Evolutionary conservation across 257 asterid species (phyloP).

Genomic region (Paulownia fortunei): DNA sequence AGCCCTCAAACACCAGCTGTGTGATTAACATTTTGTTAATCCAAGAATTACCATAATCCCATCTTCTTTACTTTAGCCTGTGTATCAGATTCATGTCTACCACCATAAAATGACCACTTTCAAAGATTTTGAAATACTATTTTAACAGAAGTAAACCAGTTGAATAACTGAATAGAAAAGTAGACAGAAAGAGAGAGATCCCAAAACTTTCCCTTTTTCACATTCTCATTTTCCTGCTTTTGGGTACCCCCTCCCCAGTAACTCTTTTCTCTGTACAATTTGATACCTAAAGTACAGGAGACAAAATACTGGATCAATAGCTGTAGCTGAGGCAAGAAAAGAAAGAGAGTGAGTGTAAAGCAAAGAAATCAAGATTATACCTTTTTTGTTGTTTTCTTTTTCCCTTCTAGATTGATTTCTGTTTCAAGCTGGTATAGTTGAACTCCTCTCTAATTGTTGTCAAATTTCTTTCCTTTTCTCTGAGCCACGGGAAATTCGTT

Average conservation of each 20-base stretch:
- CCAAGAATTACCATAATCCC: slow-evolving; percentile 19
- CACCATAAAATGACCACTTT: background rate
- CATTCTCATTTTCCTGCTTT: slow-evolving; percentile 34
- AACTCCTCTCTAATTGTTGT: background rate
- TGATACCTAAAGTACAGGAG: slow-evolving; percentile 34
- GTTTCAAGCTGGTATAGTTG: slow-evolving; percentile 34
- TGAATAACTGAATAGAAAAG: slow-evolving; percentile 38
- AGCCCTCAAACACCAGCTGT: slow-evolving; percentile 36
- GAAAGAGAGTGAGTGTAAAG: slow-evolving; percentile 34
- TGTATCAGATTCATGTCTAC: slow-evolving; percentile 20
- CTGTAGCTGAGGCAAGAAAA: slow-evolving; percentile 35
- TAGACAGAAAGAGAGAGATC: slow-evolving; percentile 42
- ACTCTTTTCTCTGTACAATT: slow-evolving; percentile 32
- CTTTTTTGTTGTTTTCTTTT: background rate
- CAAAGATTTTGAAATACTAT: slow-evolving; percentile 18
- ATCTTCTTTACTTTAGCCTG: background rate
- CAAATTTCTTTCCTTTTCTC: background rate
- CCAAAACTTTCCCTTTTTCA: slow-evolving; percentile 39
- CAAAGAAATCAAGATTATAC: slow-evolving; percentile 31
- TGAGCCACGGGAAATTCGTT: background rate
- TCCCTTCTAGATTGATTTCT: slow-evolving; percentile 25
- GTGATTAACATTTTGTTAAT: slow-evolving; percentile 11
- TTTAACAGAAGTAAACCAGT: slow-evolving; percentile 21
- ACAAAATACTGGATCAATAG: slow-evolving; percentile 38
- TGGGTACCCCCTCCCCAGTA: slow-evolving; percentile 13